Evolutionary conservation across 805 yeast species (phyloP), one percentile per base, ranked within the genome.

Genomic region (Wickerhamiella slavikovae): DNA sequence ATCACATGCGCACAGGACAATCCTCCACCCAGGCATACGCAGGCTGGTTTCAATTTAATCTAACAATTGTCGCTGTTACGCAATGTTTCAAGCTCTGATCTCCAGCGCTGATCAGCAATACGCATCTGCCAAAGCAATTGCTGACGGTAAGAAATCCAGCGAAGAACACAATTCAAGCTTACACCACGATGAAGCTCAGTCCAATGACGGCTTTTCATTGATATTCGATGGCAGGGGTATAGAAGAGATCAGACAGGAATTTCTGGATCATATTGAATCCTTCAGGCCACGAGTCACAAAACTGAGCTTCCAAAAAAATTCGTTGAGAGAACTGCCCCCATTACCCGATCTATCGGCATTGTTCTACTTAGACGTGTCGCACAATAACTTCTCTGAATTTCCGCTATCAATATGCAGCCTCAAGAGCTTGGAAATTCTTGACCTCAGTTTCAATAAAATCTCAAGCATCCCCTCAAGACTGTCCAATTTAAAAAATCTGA

Each of bases 281-380:
- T n/a, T n/a, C n/a, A n/a, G n/a, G n/a, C n/a, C n/a, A n/a, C n/a
- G 16, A 9, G 28, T 29, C 19, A 9, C 26, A 33, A 60, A 69
- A 39, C 50, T 74, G 7, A 62, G 70, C 2, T 42, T 74, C 14
- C 65, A 69, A 31, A 57, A 57, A 30, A 74, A 73, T 44, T 46
- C 50, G 17, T 43, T 74, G 10, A 37, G 49, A 0, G 44, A 48
- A 2, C 45, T 74, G 13, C 34, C 80, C 0, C 41, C 47, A 28
- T 59, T 73, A 28, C 28, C 31, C 14, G 16, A 14, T 21, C 42
- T 74, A 34, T 39, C 57, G 10, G 50, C 55, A 25, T 49, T 76
- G 30, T 55, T 66, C 31, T 72, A 69, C 37, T 50, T 78, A 33
- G 85, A 77, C 46, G 49, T 78, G 27, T 75, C 76, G 44, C 55